Conservation (phyloP, 768 basidiomycete species). For the Mycena albidolilacea region DNA sequence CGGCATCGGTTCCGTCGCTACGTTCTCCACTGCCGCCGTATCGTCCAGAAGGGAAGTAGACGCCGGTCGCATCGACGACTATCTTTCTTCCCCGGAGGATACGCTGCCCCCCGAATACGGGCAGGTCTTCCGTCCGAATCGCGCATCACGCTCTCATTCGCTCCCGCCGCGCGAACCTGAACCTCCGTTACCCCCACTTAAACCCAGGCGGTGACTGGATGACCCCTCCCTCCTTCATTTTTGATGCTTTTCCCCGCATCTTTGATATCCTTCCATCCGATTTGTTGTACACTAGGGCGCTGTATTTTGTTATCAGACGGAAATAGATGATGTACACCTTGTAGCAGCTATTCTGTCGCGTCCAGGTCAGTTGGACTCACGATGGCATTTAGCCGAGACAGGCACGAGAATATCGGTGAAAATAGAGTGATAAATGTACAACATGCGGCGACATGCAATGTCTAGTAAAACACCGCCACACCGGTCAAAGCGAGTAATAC, state of each 20-base stretch:
- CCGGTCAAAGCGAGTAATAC: slow-evolving; percentile 17
- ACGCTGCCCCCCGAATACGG: slow-evolving; percentile 50
- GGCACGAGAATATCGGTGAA: too few species aligned
- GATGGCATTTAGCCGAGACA: too few species aligned
- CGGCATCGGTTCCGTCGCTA: slow-evolving; percentile 31
- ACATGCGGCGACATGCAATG: too few species aligned
- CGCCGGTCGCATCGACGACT: slow-evolving; percentile 42
- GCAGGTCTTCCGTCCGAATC: slow-evolving; percentile 41
- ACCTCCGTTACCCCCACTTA: not conserved
- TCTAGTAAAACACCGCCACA: not conserved
- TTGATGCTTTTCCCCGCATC: not conserved
- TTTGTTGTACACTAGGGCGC: too few species aligned
- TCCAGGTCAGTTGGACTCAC: too few species aligned
- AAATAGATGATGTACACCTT: too few species aligned
- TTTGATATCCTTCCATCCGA: too few species aligned
- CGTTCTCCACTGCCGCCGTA: not conserved
- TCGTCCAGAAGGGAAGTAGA: slow-evolving; percentile 43
- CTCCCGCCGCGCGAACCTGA: not conserved
- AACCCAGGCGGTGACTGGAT: not conserved
- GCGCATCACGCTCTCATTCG: not conserved
- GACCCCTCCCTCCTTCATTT: not conserved
- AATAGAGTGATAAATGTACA: too few species aligned
- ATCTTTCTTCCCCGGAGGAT: slow-evolving; percentile 36
- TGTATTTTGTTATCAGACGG: too few species aligned
- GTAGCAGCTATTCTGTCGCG: too few species aligned